These are phyloP conservation scores for Larix kaempferi DNA, from an alignment of 75 land plant species.

Conservation along the genomic window DNA sequence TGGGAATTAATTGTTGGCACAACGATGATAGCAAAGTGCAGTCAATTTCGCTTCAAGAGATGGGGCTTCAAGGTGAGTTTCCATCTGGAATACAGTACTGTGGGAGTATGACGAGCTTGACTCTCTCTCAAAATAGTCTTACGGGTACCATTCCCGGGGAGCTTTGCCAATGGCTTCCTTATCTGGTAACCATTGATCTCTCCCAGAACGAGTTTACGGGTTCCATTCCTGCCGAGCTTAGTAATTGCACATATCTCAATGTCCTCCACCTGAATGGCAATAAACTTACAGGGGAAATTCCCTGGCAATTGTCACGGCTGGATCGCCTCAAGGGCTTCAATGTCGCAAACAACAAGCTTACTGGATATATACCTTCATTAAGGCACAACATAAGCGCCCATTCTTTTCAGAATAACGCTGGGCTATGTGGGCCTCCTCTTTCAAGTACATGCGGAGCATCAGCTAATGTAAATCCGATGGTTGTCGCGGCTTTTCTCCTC, in stretches of 20 bases:
- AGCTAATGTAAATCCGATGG: background rate
- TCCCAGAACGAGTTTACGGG: constrained; percentile 67
- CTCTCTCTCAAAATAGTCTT: constrained; percentile 61
- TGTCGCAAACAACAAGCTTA: constrained; percentile 46
- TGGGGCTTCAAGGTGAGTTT: constrained; percentile 39
- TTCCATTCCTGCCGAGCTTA: constrained; percentile 39
- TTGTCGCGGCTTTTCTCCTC: background rate
- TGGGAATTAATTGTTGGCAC: constrained; percentile 73
- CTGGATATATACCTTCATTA: constrained; percentile 50
- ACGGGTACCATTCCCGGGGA: constrained; percentile 47
- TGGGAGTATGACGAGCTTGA: constrained; percentile 60
- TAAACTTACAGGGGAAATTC: constrained; percentile 54
- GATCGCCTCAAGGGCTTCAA: constrained; percentile 41
- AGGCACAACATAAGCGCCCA: background rate
- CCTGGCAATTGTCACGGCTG: constrained; percentile 39
- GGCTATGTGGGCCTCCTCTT: background rate
- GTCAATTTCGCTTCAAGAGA: constrained; percentile 37
- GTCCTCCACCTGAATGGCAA: constrained; percentile 54
- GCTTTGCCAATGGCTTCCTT: constrained; percentile 35
- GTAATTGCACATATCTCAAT: constrained; percentile 46
- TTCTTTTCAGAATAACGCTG: background rate
- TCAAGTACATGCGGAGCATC: background rate
- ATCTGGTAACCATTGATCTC: constrained; percentile 54
- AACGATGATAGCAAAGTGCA: constrained; percentile 58
- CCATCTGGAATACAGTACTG: constrained; percentile 56